phyloP scores from a whole-genome alignment of 2,329 filamentous ascomycete species.

The Davidsoniella australis region DNA sequence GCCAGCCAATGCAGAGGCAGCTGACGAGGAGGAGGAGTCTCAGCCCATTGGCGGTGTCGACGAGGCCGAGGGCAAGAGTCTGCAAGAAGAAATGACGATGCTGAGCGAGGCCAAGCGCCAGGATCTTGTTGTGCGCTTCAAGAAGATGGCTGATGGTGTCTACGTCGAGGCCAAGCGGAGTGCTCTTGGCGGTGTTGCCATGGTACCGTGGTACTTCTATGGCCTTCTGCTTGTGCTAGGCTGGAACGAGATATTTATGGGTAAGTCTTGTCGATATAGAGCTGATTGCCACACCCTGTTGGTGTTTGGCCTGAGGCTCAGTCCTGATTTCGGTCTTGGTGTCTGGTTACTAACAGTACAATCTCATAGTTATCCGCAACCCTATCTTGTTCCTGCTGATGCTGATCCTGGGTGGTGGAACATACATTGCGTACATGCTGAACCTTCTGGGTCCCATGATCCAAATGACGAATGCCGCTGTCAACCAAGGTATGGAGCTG shows the following conservation, averaged over 20 bases:
- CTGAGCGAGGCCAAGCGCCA: conserved; percentile 78
- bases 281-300: neutral
- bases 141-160: conserved; percentile 94
- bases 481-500: conserved; percentile 71
- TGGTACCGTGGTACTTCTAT: conserved; percentile 92
- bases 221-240: conserved; percentile 72
- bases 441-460: conserved; percentile 93
- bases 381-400: conserved; percentile 84
- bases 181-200: conserved; percentile 85
- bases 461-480: conserved; percentile 84
- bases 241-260: conserved; percentile 96
- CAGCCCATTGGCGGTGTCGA: conserved; percentile 82
- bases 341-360: conserved; percentile 9
- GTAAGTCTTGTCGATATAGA: conserved; percentile 35
- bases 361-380: conserved; percentile 63
- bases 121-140: conserved; percentile 85
- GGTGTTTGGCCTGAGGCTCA: neutral
- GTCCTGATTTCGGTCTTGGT: neutral
- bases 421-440: conserved; percentile 81
- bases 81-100: conserved; percentile 95
- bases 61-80: conserved; percentile 81
- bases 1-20: conserved; percentile 54
- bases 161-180: conserved; percentile 96
- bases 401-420: conserved; percentile 55
- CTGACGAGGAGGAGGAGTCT: conserved; percentile 86